A percentile compares a stretch with the other conserved stretches of the same genome.
phyloP scores from a whole-genome alignment of 2,329 filamentous ascomycete genomes.

The Domatiomyces globalis region DNA sequence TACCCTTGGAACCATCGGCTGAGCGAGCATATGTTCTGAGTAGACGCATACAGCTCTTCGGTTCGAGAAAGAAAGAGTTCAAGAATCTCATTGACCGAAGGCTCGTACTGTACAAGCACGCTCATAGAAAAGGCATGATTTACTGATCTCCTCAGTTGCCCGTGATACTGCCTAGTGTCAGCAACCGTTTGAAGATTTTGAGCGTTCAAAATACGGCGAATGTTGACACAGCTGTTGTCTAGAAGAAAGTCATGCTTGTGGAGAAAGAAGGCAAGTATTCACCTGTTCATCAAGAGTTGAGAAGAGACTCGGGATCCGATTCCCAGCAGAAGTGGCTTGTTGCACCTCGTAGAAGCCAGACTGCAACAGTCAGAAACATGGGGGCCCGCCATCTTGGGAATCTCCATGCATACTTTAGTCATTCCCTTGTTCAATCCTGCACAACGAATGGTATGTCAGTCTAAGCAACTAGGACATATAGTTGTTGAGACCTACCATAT shows the following conservation, averaged over 20 bases:
- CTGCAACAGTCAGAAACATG: constrained; percentile 26
- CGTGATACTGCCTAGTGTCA: constrained; percentile 41
- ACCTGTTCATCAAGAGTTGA: constrained; percentile 52
- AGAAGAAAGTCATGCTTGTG: no score
- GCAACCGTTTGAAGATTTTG: constrained; percentile 16
- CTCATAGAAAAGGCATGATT: constrained; percentile 49
- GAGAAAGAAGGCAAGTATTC: background rate
- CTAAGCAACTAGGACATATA: background rate
- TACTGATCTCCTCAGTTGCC: constrained; percentile 58
- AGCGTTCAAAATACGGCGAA: no score
- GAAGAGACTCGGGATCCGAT: constrained; percentile 57
- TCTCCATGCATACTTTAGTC: constrained; percentile 45
- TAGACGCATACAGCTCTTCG: constrained; percentile 37
- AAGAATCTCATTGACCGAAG: constrained; percentile 62
- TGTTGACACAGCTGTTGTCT: no score
- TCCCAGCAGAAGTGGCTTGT: constrained; percentile 55
- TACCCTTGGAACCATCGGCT: constrained; percentile 29
- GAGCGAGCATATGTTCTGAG: constrained; percentile 21
- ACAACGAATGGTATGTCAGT: background rate
- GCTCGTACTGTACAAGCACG: constrained; percentile 36
- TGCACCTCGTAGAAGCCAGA: constrained; percentile 73
- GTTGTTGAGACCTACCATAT: constrained; percentile 39
- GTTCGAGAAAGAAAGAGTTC: constrained; percentile 55
- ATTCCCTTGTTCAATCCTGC: constrained; percentile 57
- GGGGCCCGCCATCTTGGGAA: background rate